Conservation (phyloP, 1,139 yeast genomes). For the Pichia sp. region DNA sequence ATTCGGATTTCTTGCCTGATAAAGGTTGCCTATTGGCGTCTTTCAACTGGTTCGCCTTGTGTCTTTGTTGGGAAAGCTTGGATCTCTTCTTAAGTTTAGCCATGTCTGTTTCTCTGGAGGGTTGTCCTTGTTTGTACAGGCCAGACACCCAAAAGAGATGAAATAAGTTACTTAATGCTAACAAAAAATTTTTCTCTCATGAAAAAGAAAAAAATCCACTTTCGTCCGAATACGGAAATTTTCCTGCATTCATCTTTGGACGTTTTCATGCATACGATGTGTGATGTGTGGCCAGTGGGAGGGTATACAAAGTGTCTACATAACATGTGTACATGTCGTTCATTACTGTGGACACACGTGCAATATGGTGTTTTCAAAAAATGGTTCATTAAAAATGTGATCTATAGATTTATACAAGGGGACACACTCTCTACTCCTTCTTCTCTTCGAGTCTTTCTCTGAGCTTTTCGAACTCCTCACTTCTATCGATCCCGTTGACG, state of each 20-base stretch:
- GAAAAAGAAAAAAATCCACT: not conserved
- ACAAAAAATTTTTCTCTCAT: constrained; percentile 45
- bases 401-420: not conserved
- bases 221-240: not conserved
- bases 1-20: constrained; percentile 41
- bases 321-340: no score
- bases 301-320: no score
- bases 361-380: no score
- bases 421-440: not conserved
- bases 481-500: constrained; percentile 22
- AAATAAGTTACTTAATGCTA: not conserved
- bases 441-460: constrained; percentile 21
- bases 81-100: constrained; percentile 75
- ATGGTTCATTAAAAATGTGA: not conserved
- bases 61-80: constrained; percentile 45
- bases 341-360: no score
- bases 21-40: not conserved
- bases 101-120: constrained; percentile 38
- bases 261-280: no score
- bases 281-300: no score
- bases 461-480: constrained; percentile 23
- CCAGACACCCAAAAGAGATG: not conserved
- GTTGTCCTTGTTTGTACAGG: no score
- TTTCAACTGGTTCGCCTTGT: constrained; percentile 29
- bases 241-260: no score